A percentile compares a stretch with the other conserved stretches of the same genome.
Conservation (phyloP, 345 rosid species). For the Rhizophora apiculata region DNA sequence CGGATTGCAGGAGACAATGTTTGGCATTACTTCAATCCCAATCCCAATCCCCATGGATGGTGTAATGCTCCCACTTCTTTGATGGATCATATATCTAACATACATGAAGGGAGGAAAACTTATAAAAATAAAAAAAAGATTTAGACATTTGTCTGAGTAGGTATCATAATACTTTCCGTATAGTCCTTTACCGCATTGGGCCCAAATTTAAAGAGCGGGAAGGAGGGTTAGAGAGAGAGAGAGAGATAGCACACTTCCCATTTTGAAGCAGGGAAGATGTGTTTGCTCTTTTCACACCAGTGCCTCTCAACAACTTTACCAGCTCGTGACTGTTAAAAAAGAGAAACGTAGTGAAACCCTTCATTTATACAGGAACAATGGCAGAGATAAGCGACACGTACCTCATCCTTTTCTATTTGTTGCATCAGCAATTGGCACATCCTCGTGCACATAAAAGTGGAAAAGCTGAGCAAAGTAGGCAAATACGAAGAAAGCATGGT, state of each 20-base stretch:
- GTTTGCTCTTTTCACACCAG: constrained; percentile 99
- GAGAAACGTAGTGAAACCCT: background rate
- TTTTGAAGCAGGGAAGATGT: constrained; percentile 96
- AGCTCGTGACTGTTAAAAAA: constrained; percentile 76
- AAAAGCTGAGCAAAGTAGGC: constrained; percentile 55
- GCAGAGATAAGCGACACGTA: constrained; percentile 9
- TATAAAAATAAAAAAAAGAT: background rate
- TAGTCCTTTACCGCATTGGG: background rate
- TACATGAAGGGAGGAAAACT: too few relatives aligned
- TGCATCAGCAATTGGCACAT: constrained; percentile 93
- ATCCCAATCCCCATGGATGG: constrained; percentile 69
- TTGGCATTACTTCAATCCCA: constrained; percentile 30
- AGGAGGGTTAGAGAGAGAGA: background rate
- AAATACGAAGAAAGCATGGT: background rate
- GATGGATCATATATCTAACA: constrained; percentile 82
- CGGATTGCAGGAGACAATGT: too few relatives aligned
- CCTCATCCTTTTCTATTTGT: constrained; percentile 98
- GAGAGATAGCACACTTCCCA: constrained; percentile 67
- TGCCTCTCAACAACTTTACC: constrained; percentile 99
- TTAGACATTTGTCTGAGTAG: background rate
- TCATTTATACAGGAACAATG: too few relatives aligned
- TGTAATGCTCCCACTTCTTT: constrained; percentile 91
- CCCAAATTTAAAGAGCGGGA: background rate
- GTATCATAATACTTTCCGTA: background rate
- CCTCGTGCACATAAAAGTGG: constrained; percentile 98